Conservation (phyloP, 257 asterid genomes). For the Solanum etuberosum region DNA sequence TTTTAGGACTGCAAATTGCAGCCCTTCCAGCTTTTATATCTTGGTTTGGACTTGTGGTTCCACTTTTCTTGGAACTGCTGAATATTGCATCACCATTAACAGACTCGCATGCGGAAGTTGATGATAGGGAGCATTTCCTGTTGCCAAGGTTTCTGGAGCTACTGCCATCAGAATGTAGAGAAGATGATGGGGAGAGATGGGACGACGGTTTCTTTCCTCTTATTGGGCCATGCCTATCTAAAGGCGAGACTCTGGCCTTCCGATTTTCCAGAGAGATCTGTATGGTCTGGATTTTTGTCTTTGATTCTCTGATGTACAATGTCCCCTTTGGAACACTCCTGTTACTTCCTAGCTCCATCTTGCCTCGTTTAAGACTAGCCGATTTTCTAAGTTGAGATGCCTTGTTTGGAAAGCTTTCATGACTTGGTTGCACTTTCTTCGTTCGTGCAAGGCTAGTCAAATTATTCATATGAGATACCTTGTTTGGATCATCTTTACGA, state of each 20-base stretch:
- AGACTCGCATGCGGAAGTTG: background rate
- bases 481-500: background rate
- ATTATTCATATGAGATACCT: background rate
- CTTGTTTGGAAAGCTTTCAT: slow-evolving; percentile 26
- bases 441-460: background rate
- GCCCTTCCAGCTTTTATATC: background rate
- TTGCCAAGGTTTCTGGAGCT: background rate
- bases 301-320: background rate
- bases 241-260: background rate
- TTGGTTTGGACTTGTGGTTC: background rate
- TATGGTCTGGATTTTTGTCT: background rate
- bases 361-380: background rate
- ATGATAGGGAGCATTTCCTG: background rate
- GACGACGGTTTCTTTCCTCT: background rate
- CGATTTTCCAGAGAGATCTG: background rate
- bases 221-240: background rate
- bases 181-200: background rate
- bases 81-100: background rate
- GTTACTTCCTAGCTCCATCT: background rate
- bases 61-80: background rate
- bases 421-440: background rate
- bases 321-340: background rate
- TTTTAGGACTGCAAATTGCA: background rate
- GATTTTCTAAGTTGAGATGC: background rate
- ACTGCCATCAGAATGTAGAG: background rate